phyloP scores from a whole-genome alignment of 2,329 filamentous ascomycete genomes.

The Claviceps monticola region DNA sequence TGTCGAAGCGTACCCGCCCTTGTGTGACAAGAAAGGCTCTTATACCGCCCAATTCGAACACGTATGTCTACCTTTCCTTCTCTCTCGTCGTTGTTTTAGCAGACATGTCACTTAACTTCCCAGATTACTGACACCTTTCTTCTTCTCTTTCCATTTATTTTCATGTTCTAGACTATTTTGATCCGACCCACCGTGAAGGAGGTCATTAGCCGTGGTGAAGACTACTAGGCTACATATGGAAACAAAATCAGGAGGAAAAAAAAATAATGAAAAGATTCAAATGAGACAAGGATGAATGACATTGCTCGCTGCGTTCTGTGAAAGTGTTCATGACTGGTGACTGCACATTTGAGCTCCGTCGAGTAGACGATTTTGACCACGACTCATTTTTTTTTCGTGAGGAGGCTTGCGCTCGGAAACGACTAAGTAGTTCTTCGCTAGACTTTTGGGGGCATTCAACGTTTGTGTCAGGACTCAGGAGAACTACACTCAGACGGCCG shows the following conservation, averaged over 20 bases:
- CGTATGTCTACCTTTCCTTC: conserved; percentile 43
- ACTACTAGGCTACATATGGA: conserved; percentile 44
- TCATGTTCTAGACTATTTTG: conserved; percentile 48
- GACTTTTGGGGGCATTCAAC: too few relatives aligned
- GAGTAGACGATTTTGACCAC: too few relatives aligned
- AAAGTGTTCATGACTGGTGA: too few relatives aligned
- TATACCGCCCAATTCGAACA: conserved; percentile 94
- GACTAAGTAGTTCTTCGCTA: too few relatives aligned
- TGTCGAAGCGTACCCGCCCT: conserved; percentile 78
- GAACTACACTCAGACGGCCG: too few relatives aligned
- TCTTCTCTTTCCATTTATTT: not conserved
- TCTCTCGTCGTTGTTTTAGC: not conserved
- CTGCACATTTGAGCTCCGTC: too few relatives aligned
- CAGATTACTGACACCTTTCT: conserved; percentile 5
- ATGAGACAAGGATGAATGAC: too few relatives aligned
- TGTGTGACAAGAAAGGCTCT: conserved; percentile 85
- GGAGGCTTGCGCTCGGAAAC: too few relatives aligned
- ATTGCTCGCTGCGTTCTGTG: too few relatives aligned
- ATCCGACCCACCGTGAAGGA: conserved; percentile 73
- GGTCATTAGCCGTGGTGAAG: conserved; percentile 73
- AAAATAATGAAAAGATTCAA: not conserved
- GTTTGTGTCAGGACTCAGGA: too few relatives aligned
- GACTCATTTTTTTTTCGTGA: too few relatives aligned
- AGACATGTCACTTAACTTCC: not conserved
- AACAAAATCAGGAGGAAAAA: not conserved